A percentile compares a stretch with the other conserved stretches of the same genome.
phyloP scores from a whole-genome alignment of 768 basidiomycete species.

The Nidularia sp. region DNA sequence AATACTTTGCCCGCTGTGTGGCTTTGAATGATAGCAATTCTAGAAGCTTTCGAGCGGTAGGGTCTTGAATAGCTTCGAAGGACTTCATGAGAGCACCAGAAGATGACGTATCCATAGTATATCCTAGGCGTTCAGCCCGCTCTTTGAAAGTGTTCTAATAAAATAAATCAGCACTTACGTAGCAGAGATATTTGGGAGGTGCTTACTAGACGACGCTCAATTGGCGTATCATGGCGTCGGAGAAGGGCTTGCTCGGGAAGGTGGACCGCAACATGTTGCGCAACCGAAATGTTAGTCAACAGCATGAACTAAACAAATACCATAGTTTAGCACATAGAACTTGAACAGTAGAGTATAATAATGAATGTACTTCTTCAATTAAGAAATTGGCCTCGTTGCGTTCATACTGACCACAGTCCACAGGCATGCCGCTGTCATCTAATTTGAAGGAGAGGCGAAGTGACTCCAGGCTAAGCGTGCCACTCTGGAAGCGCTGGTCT shows the following conservation, averaged over 20 bases:
- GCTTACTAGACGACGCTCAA: conserved; percentile 85
- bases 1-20: conserved; percentile 95
- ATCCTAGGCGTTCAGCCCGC: conserved; percentile 81
- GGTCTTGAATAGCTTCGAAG: conserved; percentile 69
- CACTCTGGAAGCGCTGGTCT: conserved; percentile 69
- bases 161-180: conserved; percentile 9
- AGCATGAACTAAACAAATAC: conserved; percentile 76
- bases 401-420: conserved; percentile 69
- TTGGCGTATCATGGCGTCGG: conserved; percentile 88
- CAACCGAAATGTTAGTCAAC: conserved; percentile 83
- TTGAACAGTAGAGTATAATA: conserved; percentile 5
- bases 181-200: not conserved
- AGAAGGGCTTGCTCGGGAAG: conserved; percentile 97
- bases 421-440: conserved; percentile 74
- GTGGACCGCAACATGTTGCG: conserved; percentile 89
- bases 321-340: not conserved
- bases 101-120: conserved; percentile 75
- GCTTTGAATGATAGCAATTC: conserved; percentile 85
- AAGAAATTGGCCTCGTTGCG: conserved; percentile 71
- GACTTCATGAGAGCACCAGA: conserved; percentile 82
- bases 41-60: conserved; percentile 72
- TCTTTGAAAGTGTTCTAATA: conserved; percentile 69
- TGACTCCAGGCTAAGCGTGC: conserved; percentile 70
- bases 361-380: conserved; percentile 75
- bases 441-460: conserved; percentile 72